Evolutionary conservation across 163 green algal species (phyloP), one percentile per base, ranked within the genome.

Genomic region (Chlorella variabilis): DNA sequence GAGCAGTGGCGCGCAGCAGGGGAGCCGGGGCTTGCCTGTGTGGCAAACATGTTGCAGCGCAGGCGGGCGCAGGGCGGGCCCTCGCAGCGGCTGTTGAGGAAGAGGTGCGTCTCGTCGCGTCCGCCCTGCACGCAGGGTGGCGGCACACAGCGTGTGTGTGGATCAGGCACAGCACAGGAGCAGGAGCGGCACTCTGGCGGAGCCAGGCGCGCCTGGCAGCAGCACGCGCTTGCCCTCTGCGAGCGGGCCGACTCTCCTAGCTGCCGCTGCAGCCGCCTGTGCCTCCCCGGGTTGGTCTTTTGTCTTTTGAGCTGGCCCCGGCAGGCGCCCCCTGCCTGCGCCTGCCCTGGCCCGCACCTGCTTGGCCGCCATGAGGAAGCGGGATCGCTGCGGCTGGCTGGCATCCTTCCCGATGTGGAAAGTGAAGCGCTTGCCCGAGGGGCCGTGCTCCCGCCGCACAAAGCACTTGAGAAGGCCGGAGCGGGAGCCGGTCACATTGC

Each of bases 391-490:
- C 63, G 75, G 62, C 71, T 79, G 70, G 29, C 27, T 58, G 15
- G 68, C 67, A 38, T 80, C 76, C 75, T 78, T 85, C 36, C 84
- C 84, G 17, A 82, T 78, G 71, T 41, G 74, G 23, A 85, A 75
- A 4, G 80, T 69, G 69, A 86, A 86, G 78, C 70, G 59, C 45
- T n/a, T 65, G n/a, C 79, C 70, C 42, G 59, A 42, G 25, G 56
- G 48, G 8, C 78, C 56, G 56, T 54, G 15, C 13, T 89, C 84
- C 34, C 80, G 79, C 29, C 67, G 49, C 59, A 89, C 75, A 63
- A 83, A 87, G 49, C 85, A 87, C 68, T 85, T 85, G 18, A 89
- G 78, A 29, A 89, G 71, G 39, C 85, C 85, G 31, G 61, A 83
- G 27, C 77, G 70, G 6, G 75, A 85, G 66, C 76, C 77, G 1